phyloP scores from a whole-genome alignment of 768 basidiomycete species.

The Pleurotus platypus region DNA sequence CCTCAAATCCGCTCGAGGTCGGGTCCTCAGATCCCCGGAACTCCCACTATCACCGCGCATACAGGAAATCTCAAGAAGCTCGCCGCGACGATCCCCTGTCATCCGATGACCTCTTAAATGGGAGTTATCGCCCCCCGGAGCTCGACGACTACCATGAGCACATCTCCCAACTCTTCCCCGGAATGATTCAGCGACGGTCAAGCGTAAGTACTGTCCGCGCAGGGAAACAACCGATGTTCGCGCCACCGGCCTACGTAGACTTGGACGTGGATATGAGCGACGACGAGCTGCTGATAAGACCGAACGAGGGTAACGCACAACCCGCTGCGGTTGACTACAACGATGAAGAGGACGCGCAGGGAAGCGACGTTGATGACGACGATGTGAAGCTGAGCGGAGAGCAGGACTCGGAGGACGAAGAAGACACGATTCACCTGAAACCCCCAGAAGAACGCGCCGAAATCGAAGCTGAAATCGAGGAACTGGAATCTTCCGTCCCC shows the following conservation, averaged over 20 bases:
- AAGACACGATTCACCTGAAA: conserved; percentile 53
- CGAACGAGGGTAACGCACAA: conserved; percentile 4
- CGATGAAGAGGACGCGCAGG: conserved; percentile 20
- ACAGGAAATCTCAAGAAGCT: conserved; percentile 27
- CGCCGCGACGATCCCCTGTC: conserved; percentile 26
- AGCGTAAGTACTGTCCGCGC: conserved; percentile 19
- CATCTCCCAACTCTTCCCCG: conserved; percentile 40
- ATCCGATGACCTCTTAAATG: conserved; percentile 49
- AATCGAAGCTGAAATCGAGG: conserved; percentile 73
- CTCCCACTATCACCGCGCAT: conserved; percentile 37
- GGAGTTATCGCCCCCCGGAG: conserved; percentile 32
- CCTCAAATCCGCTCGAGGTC: conserved; percentile 71
- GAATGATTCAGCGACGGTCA: conserved; percentile 14
- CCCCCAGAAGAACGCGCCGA: conserved; percentile 66
- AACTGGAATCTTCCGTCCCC: conserved; percentile 66
- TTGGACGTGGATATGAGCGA: conserved; percentile 53
- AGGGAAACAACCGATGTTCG: conserved; percentile 6
- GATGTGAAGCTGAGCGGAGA: conserved; percentile 23
- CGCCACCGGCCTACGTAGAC: conserved; percentile 31
- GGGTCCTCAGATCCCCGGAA: conserved; percentile 58
- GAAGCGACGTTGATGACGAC: conserved; percentile 22
- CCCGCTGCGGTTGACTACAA: conserved; percentile 15
- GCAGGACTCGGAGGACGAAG: conserved; percentile 46
- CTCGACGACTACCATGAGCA: conserved; percentile 49
- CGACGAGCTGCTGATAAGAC: conserved; percentile 29